Evolutionary conservation across 371 early-diverging fungal species (phyloP), one percentile per base, ranked within the genome.

Genomic region (Rhizopus microsporus): DNA sequence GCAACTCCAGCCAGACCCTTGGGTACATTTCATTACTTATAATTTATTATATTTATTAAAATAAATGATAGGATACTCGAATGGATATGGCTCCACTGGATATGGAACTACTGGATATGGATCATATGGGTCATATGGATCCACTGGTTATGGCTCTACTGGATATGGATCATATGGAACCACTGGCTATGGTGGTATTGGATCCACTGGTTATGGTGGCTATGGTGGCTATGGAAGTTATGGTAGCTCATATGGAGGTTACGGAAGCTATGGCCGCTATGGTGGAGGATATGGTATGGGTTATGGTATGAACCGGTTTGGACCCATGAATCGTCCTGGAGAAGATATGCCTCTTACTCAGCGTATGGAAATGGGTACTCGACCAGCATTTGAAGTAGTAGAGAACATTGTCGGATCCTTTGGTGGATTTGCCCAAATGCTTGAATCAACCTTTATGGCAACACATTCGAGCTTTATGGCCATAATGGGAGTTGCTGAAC

Each of bases 381-480:
- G 90, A 47, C 83, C 93, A 9, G 91, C 97, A 0, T 97, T 97
- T 70, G 90, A 92, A 65, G 70, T 93, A 31, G 88, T 97, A 46
- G 92, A 95, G 57, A 85, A 88, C 6, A 81, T 98, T 44, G 97
- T 98, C 1, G 89, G 93, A 45, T 93, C 96, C 0, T 96, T 98
- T 82, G 95, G 93, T 23, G 97, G 97, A 7, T 94, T 98, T 75
- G 88, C 96, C 7, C 94, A 94, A 57, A 96, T 98, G 97, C 81
- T 98, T 16, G 97, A 96, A 57, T 93, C 94, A 5, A 97, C 98
- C 0, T 95, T 89, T 66, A 90, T 93, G 82, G 97, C 98, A 15
- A 96, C 98, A 0, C 95, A 96, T 72, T 93, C 95, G 7, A 91
- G 92, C 30, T 96, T 96, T 63, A 96, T 96, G 96, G 96, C 96